A percentile compares a stretch with the other conserved stretches of the same genome.
Evolutionary conservation across 805 yeast species (phyloP).

Genomic region (Candida tammaniensis): DNA sequence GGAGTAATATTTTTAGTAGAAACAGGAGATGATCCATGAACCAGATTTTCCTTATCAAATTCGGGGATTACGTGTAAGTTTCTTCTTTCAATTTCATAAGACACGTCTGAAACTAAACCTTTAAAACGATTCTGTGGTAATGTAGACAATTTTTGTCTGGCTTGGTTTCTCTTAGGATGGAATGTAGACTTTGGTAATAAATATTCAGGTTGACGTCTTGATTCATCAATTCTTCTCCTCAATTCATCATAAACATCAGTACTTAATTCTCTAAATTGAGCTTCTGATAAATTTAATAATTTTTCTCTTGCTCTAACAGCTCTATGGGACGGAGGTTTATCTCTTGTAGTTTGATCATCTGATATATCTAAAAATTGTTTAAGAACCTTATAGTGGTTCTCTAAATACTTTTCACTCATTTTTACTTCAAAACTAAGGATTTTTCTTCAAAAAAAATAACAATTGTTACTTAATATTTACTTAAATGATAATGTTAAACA

Average conservation of each 20-base stretch:
- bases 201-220: slow-evolving; percentile 56
- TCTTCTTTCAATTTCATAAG: slow-evolving; percentile 81
- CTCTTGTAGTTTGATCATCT: slow-evolving; percentile 40
- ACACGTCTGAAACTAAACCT: slow-evolving; percentile 86
- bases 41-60: slow-evolving; percentile 2
- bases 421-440: no score
- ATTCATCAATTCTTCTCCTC: slow-evolving; percentile 68
- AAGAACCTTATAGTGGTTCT: slow-evolving; percentile 47
- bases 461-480: no score
- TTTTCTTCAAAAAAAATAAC: no score
- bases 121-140: slow-evolving; percentile 79
- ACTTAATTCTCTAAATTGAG: slow-evolving; percentile 85
- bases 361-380: slow-evolving; percentile 51
- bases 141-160: slow-evolving; percentile 85
- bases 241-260: slow-evolving; percentile 95
- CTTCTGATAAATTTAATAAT: slow-evolving; percentile 70
- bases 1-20: neutral
- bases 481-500: no score
- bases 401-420: slow-evolving; percentile 36
- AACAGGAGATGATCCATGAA: no score
- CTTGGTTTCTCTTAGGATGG: slow-evolving; percentile 94
- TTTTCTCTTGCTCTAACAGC: slow-evolving; percentile 85
- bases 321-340: slow-evolving; percentile 46
- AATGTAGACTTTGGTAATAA: slow-evolving; percentile 68
- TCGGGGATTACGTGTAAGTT: slow-evolving; percentile 40